These are phyloP conservation scores for Porcisia deanei DNA, from an alignment of 208 protist genomes.

Conservation along the genomic window DNA sequence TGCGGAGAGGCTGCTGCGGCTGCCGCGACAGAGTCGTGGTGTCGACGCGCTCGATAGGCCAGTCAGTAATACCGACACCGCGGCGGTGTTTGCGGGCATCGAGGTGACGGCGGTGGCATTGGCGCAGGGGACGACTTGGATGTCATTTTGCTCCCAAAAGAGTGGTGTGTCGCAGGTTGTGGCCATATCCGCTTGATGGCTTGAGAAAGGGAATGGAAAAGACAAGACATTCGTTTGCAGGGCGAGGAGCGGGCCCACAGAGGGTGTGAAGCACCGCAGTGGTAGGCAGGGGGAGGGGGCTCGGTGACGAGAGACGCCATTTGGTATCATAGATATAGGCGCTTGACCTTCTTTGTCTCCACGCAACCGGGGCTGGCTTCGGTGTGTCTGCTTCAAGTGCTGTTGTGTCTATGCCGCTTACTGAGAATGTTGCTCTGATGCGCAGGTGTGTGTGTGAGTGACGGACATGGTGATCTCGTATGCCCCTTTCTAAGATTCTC, in stretches of 20 bases:
- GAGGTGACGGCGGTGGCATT: slow-evolving; percentile 45
- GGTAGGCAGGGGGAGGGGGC: neutral
- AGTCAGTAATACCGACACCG: neutral
- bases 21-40: slow-evolving; percentile 7
- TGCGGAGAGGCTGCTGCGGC: slow-evolving; percentile 33
- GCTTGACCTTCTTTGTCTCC: neutral
- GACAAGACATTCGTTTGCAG: neutral
- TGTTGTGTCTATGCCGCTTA: neutral
- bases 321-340: too few relatives aligned
- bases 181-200: slow-evolving; percentile 34
- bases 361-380: neutral
- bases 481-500: neutral
- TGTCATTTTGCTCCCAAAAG: slow-evolving; percentile 39
- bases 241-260: neutral
- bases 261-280: neutral
- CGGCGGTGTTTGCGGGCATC: slow-evolving; percentile 10
- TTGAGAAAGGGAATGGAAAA: neutral
- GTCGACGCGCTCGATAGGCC: neutral
- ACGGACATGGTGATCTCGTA: neutral
- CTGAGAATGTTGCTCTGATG: neutral
- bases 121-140: slow-evolving; percentile 41
- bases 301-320: neutral
- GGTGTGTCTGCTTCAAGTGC: neutral
- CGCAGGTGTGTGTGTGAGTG: neutral
- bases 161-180: slow-evolving; percentile 39